These are phyloP conservation scores for Beauveria rudraprayagi DNA, from an alignment of 2,329 filamentous ascomycete species.

Conservation along the genomic window DNA sequence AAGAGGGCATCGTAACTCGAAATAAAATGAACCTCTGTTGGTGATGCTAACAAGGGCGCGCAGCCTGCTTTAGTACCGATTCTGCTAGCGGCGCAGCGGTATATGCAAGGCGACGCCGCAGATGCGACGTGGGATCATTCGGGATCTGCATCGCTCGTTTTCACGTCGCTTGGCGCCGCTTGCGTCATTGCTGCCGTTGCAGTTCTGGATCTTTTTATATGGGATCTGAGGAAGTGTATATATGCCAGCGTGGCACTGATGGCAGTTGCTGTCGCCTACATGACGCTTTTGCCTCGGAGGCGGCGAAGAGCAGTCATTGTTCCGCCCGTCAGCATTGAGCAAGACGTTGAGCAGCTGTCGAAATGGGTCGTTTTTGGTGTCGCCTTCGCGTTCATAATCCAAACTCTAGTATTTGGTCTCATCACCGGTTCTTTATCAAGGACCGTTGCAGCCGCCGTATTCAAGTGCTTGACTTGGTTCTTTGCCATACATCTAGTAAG, in stretches of 20 bases:
- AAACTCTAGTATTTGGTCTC: slow-evolving; percentile 18
- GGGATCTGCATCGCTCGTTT: background rate
- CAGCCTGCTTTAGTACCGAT: slow-evolving; percentile 20
- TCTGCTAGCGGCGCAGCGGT: slow-evolving; percentile 13
- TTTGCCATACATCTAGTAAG: slow-evolving; percentile 26
- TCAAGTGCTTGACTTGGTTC: slow-evolving; percentile 29
- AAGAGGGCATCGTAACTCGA: background rate
- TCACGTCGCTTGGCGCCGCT: slow-evolving; percentile 1
- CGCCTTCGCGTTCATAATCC: slow-evolving; percentile 14
- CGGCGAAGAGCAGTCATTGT: background rate
- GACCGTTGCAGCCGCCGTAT: background rate
- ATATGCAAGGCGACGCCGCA: background rate
- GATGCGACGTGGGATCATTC: background rate
- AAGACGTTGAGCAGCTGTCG: slow-evolving; percentile 18
- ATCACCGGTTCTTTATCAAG: background rate
- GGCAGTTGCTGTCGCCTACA: slow-evolving; percentile 23
- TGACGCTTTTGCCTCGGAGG: slow-evolving; percentile 14
- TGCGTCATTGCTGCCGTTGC: background rate
- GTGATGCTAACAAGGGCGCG: background rate
- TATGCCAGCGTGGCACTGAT: slow-evolving; percentile 22
- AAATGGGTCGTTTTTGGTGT: slow-evolving; percentile 16
- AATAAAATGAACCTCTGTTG: background rate
- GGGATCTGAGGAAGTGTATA: slow-evolving; percentile 16
- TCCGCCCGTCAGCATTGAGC: slow-evolving; percentile 19
- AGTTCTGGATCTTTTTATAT: slow-evolving; percentile 20